Conservation (phyloP, 306 rosid species). For the Dicorynia guianensis region DNA sequence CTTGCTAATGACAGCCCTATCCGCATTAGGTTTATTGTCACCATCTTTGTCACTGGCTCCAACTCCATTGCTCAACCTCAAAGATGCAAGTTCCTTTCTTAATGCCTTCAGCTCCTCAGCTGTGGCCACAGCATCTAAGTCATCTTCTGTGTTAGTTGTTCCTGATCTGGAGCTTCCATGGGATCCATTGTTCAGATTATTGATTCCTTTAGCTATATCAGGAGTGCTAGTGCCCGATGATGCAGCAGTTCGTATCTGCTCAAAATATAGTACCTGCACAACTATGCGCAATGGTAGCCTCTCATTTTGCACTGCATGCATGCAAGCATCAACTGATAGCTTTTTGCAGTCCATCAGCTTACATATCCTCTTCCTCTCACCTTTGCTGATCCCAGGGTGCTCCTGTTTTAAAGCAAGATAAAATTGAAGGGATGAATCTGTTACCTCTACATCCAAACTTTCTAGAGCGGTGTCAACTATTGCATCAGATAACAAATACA, state of each 20-base stretch:
- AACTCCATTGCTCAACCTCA: slow-evolving; percentile 69
- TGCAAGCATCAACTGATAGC: slow-evolving; percentile 86
- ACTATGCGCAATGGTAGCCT: slow-evolving; percentile 92
- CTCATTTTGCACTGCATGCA: slow-evolving; percentile 97
- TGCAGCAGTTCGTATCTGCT: slow-evolving; percentile 80
- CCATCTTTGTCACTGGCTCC: slow-evolving; percentile 61
- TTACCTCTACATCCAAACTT: slow-evolving; percentile 13
- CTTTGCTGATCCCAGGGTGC: slow-evolving; percentile 84
- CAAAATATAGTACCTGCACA: slow-evolving; percentile 93
- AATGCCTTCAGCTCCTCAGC: slow-evolving; percentile 89
- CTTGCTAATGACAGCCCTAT: slow-evolving; percentile 79
- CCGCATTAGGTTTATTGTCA: slow-evolving; percentile 56
- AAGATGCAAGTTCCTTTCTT: slow-evolving; percentile 83
- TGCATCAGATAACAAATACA: neutral
- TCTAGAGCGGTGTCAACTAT: neutral
- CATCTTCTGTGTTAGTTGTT: slow-evolving; percentile 83
- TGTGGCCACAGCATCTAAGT: slow-evolving; percentile 72
- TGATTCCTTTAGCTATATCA: slow-evolving; percentile 76
- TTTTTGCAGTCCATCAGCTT: slow-evolving; percentile 92
- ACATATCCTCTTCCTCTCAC: slow-evolving; percentile 90
- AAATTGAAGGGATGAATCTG: slow-evolving; percentile 11
- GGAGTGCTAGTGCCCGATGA: slow-evolving; percentile 96
- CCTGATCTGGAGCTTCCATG: slow-evolving; percentile 89
- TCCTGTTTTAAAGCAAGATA: slow-evolving; percentile 58
- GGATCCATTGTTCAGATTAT: slow-evolving; percentile 71